Conservation (phyloP, 352 stramenopile species). For the Phytophthora constricta region DNA sequence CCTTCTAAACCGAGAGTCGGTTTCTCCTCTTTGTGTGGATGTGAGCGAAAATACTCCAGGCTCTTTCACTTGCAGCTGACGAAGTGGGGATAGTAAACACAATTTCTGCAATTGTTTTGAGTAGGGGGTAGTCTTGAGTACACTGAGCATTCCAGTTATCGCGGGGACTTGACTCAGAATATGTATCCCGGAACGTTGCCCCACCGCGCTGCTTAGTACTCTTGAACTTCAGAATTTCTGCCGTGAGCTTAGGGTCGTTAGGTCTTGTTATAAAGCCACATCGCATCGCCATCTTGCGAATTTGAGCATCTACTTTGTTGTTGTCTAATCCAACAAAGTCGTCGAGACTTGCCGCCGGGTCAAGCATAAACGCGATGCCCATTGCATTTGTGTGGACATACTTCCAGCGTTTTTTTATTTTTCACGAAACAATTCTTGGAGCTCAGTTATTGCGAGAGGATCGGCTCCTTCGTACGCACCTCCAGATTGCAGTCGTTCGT, state of each 20-base stretch:
- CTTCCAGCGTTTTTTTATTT: conserved; percentile 7
- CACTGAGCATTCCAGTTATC: neutral
- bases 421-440: neutral
- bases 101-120: neutral
- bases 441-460: neutral
- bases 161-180: neutral
- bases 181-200: neutral
- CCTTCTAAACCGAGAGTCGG: too few species aligned
- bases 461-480: too few species aligned
- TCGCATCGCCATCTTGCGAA: neutral
- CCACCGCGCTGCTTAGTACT: conserved; percentile 6
- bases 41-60: neutral
- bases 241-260: conserved; percentile 1
- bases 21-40: neutral
- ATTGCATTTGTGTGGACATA: conserved; percentile 9
- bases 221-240: conserved; percentile 6
- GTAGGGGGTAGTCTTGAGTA: neutral
- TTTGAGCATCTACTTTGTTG: neutral
- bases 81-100: neutral
- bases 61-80: neutral
- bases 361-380: conserved; percentile 2
- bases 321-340: neutral
- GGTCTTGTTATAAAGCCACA: neutral
- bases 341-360: neutral
- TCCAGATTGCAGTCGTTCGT: too few species aligned